Evolutionary conservation across 345 rosid genomes (phyloP).

Genomic region (Nasturtium officinale): DNA sequence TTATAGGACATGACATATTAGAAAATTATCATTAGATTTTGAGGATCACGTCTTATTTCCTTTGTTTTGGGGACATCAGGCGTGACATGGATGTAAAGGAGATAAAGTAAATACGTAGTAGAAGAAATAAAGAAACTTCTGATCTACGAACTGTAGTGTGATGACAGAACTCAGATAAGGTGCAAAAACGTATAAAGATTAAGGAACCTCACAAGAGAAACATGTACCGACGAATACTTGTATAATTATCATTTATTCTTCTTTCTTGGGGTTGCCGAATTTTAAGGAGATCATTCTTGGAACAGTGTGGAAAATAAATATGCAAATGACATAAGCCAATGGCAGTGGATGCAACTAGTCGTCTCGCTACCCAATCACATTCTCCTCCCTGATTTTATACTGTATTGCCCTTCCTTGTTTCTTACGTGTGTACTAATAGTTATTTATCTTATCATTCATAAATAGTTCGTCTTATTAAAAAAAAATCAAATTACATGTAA

Average conservation of each 20-base stretch:
- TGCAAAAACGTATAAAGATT: constrained; percentile 14
- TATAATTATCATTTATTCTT: neutral
- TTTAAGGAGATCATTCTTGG: constrained; percentile 32
- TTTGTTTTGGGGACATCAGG: neutral
- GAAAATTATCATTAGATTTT: neutral
- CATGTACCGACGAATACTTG: constrained; percentile 22
- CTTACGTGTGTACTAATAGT: neutral
- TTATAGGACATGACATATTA: neutral
- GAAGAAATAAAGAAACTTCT: constrained; percentile 8
- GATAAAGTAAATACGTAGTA: neutral
- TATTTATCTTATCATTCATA: neutral
- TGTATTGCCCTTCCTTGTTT: constrained; percentile 8
- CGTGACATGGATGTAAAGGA: constrained; percentile 16
- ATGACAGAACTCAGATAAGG: constrained; percentile 38
- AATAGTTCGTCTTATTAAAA: neutral
- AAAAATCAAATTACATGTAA: neutral
- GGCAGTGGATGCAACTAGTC: constrained; percentile 33
- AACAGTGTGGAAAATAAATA: constrained; percentile 29
- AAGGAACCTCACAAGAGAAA: constrained; percentile 6
- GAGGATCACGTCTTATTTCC: constrained; percentile 21
- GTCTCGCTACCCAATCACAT: constrained; percentile 33
- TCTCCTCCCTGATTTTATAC: neutral
- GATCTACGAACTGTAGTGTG: constrained; percentile 23
- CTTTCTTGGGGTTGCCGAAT: constrained; percentile 20
- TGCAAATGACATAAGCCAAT: constrained; percentile 41